Conservation (phyloP, 768 basidiomycete genomes). For the Rhizopogon roseolus region DNA sequence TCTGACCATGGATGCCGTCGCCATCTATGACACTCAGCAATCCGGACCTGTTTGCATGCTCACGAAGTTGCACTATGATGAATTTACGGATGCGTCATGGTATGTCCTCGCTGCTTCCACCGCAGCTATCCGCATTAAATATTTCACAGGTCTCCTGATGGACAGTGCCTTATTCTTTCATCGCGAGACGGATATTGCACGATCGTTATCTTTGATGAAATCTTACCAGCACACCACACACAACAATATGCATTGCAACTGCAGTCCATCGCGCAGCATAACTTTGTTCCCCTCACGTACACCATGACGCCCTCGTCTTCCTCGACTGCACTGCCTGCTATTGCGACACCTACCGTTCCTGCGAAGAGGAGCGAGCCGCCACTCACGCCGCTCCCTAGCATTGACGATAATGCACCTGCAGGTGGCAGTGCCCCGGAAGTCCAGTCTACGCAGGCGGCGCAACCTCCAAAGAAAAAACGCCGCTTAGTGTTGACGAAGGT, state of each 20-base stretch:
- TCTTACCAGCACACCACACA: slow-evolving; percentile 80
- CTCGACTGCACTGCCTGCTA: slow-evolving; percentile 31
- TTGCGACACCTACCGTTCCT: slow-evolving; percentile 26
- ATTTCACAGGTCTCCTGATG: slow-evolving; percentile 85
- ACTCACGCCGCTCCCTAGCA: slow-evolving; percentile 25
- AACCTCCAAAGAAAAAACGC: slow-evolving; percentile 83
- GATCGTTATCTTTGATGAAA: slow-evolving; percentile 90
- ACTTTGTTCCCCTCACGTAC: slow-evolving; percentile 60
- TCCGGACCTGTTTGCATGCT: slow-evolving; percentile 86
- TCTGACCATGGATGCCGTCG: slow-evolving; percentile 92
- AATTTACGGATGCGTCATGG: slow-evolving; percentile 97
- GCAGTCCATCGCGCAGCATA: slow-evolving; percentile 84
- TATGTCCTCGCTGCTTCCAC: slow-evolving; percentile 36
- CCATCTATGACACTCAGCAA: slow-evolving; percentile 97
- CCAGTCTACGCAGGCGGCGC: slow-evolving; percentile 18
- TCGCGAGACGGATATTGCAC: slow-evolving; percentile 98
- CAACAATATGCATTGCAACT: slow-evolving; percentile 91
- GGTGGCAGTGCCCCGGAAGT: neutral
- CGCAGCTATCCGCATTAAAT: slow-evolving; percentile 4
- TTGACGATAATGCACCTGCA: slow-evolving; percentile 16
- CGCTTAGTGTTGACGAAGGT: slow-evolving; percentile 72
- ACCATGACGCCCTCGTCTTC: slow-evolving; percentile 23
- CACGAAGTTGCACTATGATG: slow-evolving; percentile 93
- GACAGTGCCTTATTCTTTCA: slow-evolving; percentile 86
- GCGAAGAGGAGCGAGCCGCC: slow-evolving; percentile 34